Base-by-base conservation (phyloP, 129 eudicot genomes). In the Gnaphalium uliginosum region DNA sequence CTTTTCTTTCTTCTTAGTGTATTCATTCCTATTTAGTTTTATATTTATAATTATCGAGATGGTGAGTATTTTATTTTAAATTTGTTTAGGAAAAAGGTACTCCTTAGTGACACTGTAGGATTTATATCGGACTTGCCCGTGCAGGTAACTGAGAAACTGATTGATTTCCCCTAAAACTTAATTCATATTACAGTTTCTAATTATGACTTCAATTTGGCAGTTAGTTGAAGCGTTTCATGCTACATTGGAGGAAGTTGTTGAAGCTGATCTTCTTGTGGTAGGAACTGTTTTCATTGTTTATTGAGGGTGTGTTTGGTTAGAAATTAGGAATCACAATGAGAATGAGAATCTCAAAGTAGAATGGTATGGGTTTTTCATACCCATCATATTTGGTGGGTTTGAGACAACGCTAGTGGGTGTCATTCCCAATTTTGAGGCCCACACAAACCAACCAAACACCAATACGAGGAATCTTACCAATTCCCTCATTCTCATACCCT, bases 231-330 rank as follows among this genome's bases (percentile, higher is more conserved):
- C 99, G 54, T 95, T 95, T 84, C 96, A 91, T 83, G 96, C 99
- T 62, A 95, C 99, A 39, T 80, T 95, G 82, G 99, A 95, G 78
- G 99, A 95, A 88, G 99, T 95, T 83, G 96, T 85, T 57, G 97
- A 95, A 80, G 99, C 99, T 62, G 99, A 95, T 80, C 88, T 95
- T 80, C 99, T 95, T 68, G 99, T 91, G 97, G 99, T 91, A 86
- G 69, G 87, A 69, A 56, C 71, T 57, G 54, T 30, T 35, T 72
- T 72, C 19, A 54, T 29, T 21, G 37, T 77, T 8, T 75, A 0
- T 43, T 43, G 13, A 41, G 15, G 13, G 48, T 41, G 39, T 33
- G 9, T 33, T 33, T 33, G 39, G 39, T 33, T 33, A 33, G 8
- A 33, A 33, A 33, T 33, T 33, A 33, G 39, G 39, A 33, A 33